Conservation (phyloP, 2,329 filamentous ascomycete species). For the Fusarium sp. region DNA sequence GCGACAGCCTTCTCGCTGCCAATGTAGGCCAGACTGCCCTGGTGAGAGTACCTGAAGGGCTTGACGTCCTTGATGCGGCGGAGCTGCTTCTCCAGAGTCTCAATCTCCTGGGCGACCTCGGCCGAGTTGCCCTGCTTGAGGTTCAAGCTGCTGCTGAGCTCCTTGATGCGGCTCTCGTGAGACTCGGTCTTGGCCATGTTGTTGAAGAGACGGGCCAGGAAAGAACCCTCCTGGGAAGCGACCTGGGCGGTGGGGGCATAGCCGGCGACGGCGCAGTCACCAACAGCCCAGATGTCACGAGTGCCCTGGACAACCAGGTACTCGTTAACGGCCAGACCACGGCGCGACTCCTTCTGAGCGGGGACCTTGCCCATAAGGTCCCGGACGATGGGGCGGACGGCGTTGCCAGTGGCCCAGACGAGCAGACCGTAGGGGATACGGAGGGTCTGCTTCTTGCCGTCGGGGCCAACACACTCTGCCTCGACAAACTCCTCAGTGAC, state of each 20-base stretch:
- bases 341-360: constrained; percentile 92
- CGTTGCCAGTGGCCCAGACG: constrained; percentile 98
- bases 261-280: constrained; percentile 96
- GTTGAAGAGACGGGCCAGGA: constrained; percentile 96
- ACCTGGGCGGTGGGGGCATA: constrained; percentile 98
- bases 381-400: constrained; percentile 84
- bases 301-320: constrained; percentile 98
- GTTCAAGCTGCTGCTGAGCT: constrained; percentile 70
- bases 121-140: constrained; percentile 70
- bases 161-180: constrained; percentile 76
- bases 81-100: constrained; percentile 83
- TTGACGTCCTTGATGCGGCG: constrained; percentile 92
- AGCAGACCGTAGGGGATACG: constrained; percentile 92
- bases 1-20: constrained; percentile 97
- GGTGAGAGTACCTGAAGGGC: constrained; percentile 98
- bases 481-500: constrained; percentile 93
- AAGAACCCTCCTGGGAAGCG: constrained; percentile 91
- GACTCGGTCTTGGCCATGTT: constrained; percentile 95
- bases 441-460: constrained; percentile 83
- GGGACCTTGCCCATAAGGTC: constrained; percentile 93
- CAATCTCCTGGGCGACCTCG: constrained; percentile 76
- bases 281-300: constrained; percentile 97
- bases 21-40: constrained; percentile 96
- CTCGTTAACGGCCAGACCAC: constrained; percentile 96
- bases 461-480: constrained; percentile 80